Conservation (phyloP, 2,329 filamentous ascomycete species). For the Dactylellina haptotyla region DNA sequence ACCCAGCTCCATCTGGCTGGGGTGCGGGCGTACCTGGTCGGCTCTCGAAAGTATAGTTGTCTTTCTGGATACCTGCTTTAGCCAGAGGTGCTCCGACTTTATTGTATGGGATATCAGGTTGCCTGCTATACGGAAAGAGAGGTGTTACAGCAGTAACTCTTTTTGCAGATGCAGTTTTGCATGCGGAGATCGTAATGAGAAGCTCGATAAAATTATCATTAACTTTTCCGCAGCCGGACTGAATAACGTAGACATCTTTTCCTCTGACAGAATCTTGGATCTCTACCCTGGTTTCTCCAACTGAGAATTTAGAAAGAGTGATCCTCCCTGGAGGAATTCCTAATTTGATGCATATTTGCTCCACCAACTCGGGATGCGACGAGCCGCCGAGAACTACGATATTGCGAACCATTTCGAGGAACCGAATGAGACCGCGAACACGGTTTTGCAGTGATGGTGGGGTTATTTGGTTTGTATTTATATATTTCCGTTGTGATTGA, state of each 20-base stretch:
- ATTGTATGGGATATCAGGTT: constrained; percentile 96
- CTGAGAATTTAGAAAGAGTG: constrained; percentile 89
- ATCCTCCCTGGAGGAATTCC: constrained; percentile 86
- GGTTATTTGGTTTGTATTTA: too few relatives aligned
- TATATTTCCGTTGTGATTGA: too few relatives aligned
- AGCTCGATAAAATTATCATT: constrained; percentile 98
- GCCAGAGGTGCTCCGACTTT: constrained; percentile 89
- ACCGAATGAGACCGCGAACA: neutral
- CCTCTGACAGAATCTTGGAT: constrained; percentile 95
- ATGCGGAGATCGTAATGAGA: constrained; percentile 97
- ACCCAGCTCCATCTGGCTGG: constrained; percentile 39
- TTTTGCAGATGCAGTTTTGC: constrained; percentile 91
- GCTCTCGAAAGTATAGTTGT: constrained; percentile 87
- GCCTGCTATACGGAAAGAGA: constrained; percentile 94
- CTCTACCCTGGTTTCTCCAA: constrained; percentile 93
- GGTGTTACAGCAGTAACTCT: constrained; percentile 93
- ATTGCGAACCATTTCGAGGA: constrained; percentile 57
- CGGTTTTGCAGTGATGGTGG: too few relatives aligned
- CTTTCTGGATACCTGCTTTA: constrained; percentile 68
- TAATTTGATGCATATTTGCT: constrained; percentile 86
- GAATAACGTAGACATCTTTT: constrained; percentile 99
- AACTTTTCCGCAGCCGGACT: constrained; percentile 89
- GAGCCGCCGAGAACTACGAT: constrained; percentile 90
- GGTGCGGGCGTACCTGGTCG: constrained; percentile 85
- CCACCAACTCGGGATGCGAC: constrained; percentile 87